phyloP scores from a whole-genome alignment of 805 yeast species.

The Saturnispora diversa region DNA sequence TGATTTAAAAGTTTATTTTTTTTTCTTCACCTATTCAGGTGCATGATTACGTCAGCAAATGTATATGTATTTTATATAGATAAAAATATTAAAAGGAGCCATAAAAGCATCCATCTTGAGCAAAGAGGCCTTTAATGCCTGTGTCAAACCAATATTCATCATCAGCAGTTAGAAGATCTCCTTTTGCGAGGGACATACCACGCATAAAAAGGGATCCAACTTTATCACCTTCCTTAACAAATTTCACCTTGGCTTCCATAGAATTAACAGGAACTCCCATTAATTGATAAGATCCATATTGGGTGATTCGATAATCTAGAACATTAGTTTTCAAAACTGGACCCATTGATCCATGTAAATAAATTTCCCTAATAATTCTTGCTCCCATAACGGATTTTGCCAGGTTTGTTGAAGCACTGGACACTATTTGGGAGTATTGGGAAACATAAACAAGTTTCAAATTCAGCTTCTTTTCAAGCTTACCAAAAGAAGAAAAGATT shows the following conservation, averaged over 20 bases:
- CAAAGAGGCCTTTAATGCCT: conserved; percentile 51
- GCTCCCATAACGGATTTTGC: conserved; percentile 40
- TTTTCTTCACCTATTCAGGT: not conserved
- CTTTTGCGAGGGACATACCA: conserved; percentile 60
- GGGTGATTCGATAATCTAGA: conserved; percentile 51
- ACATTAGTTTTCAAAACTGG: conserved; percentile 52
- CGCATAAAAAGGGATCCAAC: conserved; percentile 49
- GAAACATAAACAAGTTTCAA: conserved; percentile 37
- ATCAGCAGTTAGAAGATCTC: conserved; percentile 23
- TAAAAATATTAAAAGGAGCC: conserved; percentile 13
- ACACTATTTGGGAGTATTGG: conserved; percentile 15
- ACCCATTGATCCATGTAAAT: conserved; percentile 42
- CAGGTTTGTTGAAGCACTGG: conserved; percentile 27
- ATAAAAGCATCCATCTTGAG: conserved; percentile 67
- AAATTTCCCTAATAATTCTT: conserved; percentile 45
- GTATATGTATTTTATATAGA: not conserved
- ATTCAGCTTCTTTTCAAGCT: conserved; percentile 16
- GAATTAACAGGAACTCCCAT: conserved; percentile 55
- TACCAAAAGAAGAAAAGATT: conserved; percentile 34
- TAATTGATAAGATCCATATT: conserved; percentile 26
- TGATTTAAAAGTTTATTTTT: too few relatives aligned
- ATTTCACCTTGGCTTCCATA: conserved; percentile 48
- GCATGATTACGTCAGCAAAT: conserved; percentile 4
- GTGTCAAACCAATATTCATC: conserved; percentile 44
- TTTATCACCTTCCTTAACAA: conserved; percentile 29